These are phyloP conservation scores for Solanum etuberosum DNA, from an alignment of 257 asterid species.

Conservation along the genomic window DNA sequence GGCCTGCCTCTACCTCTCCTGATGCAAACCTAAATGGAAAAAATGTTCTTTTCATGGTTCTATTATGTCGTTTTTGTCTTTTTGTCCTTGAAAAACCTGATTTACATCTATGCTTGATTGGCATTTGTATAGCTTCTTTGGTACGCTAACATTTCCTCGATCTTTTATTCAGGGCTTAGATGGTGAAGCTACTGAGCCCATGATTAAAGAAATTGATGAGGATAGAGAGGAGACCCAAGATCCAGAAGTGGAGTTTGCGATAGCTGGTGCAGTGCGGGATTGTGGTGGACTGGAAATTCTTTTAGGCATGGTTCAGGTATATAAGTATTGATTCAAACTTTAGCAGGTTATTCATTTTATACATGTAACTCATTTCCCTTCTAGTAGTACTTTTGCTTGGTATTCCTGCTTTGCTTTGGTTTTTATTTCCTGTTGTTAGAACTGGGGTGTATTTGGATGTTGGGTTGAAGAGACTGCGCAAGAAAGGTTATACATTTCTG, in stretches of 20 bases:
- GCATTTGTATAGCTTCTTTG: not conserved
- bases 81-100: not conserved
- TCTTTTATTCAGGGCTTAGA: slow-evolving; percentile 67
- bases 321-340: not conserved
- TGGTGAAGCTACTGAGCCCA: slow-evolving; percentile 99
- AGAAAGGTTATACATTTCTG: not conserved
- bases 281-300: slow-evolving; percentile 94
- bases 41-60: not conserved
- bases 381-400: not conserved
- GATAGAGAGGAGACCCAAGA: slow-evolving; percentile 99
- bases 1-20: not conserved
- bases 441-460: not conserved
- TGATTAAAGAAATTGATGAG: slow-evolving; percentile 97
- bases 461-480: not conserved
- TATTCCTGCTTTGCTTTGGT: not conserved
- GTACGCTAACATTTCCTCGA: slow-evolving; percentile 13
- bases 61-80: not conserved
- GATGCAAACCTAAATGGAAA: not conserved
- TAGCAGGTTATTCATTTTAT: not conserved
- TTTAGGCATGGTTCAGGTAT: slow-evolving; percentile 92
- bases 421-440: not conserved
- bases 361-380: not conserved
- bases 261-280: slow-evolving; percentile 89
- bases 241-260: slow-evolving; percentile 98
- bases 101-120: not conserved